Evolutionary conservation across 306 rosid species (phyloP).

Genomic region (Hippophae gyantsensis): DNA sequence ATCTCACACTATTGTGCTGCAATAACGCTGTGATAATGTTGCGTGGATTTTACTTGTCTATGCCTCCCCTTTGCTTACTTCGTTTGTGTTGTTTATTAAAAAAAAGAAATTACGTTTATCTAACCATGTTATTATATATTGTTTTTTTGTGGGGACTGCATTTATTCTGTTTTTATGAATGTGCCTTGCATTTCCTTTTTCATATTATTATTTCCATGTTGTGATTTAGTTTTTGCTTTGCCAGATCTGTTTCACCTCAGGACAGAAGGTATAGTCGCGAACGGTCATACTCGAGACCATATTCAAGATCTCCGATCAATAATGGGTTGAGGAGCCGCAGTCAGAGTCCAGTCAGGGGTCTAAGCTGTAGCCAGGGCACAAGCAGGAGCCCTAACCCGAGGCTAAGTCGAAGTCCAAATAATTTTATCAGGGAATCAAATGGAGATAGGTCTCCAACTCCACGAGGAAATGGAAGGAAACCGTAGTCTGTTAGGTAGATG

Average conservation of each 20-base stretch:
- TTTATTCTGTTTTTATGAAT: too few relatives aligned
- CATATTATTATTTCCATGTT: neutral
- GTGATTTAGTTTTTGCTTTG: slow-evolving; percentile 7
- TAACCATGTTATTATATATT: too few relatives aligned
- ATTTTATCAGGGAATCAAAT: slow-evolving; percentile 30
- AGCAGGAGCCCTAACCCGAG: slow-evolving; percentile 27
- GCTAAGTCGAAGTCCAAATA: slow-evolving; percentile 19
- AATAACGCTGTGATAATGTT: too few relatives aligned
- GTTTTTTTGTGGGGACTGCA: too few relatives aligned
- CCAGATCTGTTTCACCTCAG: slow-evolving; percentile 67
- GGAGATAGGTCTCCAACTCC: slow-evolving; percentile 60
- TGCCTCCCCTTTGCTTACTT: too few relatives aligned
- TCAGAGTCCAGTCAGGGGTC: slow-evolving; percentile 51
- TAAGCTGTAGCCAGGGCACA: slow-evolving; percentile 35
- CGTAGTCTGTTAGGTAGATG: too few relatives aligned
- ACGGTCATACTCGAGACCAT: slow-evolving; percentile 31
- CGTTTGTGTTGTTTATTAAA: too few relatives aligned
- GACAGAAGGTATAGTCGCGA: slow-evolving; percentile 61
- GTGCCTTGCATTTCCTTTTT: neutral
- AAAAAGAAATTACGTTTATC: too few relatives aligned
- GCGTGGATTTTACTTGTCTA: too few relatives aligned
- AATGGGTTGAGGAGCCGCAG: slow-evolving; percentile 63
- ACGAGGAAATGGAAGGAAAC: slow-evolving; percentile 16
- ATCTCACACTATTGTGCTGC: too few relatives aligned
- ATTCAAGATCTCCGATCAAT: slow-evolving; percentile 35